Conservation (phyloP, 352 stramenopile species). For the Phytophthora syringae region DNA sequence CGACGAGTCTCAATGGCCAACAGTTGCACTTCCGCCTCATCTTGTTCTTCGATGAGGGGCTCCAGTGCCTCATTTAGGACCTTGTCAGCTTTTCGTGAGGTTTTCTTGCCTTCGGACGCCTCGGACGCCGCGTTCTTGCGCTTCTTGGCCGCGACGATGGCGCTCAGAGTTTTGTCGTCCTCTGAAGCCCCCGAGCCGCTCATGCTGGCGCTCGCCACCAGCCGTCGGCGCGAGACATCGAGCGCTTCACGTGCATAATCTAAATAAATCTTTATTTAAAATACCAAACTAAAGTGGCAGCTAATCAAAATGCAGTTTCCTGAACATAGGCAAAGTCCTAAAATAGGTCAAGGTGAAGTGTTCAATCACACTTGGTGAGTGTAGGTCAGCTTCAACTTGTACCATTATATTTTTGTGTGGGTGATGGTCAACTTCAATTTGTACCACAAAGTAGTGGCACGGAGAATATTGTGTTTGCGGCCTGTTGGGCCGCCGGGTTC, state of each 20-base stretch:
- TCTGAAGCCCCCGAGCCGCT: constrained; percentile 6
- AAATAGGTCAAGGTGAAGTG: constrained; percentile 13
- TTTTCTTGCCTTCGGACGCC: not conserved
- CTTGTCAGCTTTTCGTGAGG: not conserved
- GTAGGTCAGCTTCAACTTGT: no score
- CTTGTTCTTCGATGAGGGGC: not conserved
- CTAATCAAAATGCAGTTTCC: no score
- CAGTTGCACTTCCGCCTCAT: constrained; percentile 23
- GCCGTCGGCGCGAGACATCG: constrained; percentile 1
- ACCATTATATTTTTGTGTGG: no score
- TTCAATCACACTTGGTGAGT: not conserved
- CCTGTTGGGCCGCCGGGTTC: no score
- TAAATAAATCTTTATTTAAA: constrained; percentile 5
- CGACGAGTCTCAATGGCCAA: constrained; percentile 22
- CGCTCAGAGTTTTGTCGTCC: not conserved
- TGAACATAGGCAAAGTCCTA: no score
- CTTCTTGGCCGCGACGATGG: constrained; percentile 11
- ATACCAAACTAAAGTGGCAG: not conserved
- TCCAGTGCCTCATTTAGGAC: not conserved
- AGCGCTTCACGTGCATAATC: constrained; percentile 20
- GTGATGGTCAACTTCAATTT: not conserved
- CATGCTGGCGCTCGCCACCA: not conserved
- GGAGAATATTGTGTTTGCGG: no score
- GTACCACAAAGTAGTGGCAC: no score
- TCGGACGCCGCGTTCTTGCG: constrained; percentile 5